Evolutionary conservation across 192 early-diverging fungal genomes (phyloP).

Genomic region (Endogone sp.): DNA sequence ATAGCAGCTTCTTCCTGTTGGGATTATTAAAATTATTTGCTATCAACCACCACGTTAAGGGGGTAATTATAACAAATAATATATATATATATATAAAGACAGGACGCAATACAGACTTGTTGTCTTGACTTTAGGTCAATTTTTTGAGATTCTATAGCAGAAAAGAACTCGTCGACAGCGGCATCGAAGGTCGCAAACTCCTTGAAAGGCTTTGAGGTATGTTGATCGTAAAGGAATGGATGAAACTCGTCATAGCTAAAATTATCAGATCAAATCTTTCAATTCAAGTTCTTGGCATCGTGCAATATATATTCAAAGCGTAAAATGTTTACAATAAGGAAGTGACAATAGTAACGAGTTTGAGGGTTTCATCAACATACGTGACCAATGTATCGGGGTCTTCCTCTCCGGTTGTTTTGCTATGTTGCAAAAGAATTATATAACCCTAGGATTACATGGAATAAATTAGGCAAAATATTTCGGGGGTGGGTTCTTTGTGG

Average conservation of each 20-base stretch:
- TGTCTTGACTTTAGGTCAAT: slow-evolving; percentile 56
- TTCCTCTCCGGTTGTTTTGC: slow-evolving; percentile 34
- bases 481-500: not conserved
- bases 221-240: slow-evolving; percentile 69
- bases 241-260: slow-evolving; percentile 66
- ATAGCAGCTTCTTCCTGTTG: slow-evolving; percentile 70
- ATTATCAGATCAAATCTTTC: slow-evolving; percentile 16
- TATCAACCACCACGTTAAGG: not conserved
- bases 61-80: not conserved
- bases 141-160: slow-evolving; percentile 83
- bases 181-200: slow-evolving; percentile 78
- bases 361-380: too few relatives aligned
- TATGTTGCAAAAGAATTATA: slow-evolving; percentile 49
- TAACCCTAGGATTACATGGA: slow-evolving; percentile 43
- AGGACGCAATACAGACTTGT: slow-evolving; percentile 13
- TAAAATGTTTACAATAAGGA: too few relatives aligned
- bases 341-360: too few relatives aligned
- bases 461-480: not conserved
- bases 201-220: slow-evolving; percentile 36
- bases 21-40: slow-evolving; percentile 14
- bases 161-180: slow-evolving; percentile 91
- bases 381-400: slow-evolving; percentile 8
- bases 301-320: too few relatives aligned
- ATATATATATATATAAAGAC: not conserved
- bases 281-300: slow-evolving; percentile 17